Percentiles rank a stretch among this genome's conserved stretches.
Conservation (phyloP, 768 basidiomycete genomes). For the Coprinopsis cinerea region DNA sequence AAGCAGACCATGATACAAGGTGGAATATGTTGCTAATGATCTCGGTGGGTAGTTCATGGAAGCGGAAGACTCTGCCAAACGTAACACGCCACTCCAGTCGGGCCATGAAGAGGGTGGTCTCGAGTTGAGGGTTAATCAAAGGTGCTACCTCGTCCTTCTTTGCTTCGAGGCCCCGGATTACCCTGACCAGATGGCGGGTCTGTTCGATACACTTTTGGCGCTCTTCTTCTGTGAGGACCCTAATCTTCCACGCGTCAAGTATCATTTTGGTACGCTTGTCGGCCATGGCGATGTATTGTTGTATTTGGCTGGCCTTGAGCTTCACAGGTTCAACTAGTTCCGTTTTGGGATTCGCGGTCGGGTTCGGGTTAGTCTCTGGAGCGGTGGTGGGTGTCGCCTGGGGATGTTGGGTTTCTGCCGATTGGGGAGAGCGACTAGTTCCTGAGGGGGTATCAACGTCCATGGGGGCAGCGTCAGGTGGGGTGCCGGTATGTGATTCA, state of each 20-base stretch:
- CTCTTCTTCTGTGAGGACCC: constrained; percentile 11
- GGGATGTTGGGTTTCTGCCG: too few species aligned
- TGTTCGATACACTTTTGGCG: constrained; percentile 4
- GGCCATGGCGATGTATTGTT: constrained; percentile 5
- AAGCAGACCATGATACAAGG: constrained; percentile 48
- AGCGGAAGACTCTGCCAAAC: constrained; percentile 40
- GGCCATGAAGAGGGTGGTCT: constrained; percentile 27
- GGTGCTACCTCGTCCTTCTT: constrained; percentile 5
- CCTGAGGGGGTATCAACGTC: background rate
- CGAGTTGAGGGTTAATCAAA: constrained; percentile 11
- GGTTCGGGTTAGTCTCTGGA: background rate
- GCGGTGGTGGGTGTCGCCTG: background rate
- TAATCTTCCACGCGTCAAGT: constrained; percentile 17
- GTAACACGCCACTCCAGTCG: constrained; percentile 25
- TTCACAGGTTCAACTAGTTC: background rate
- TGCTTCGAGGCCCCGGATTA: constrained; percentile 17
- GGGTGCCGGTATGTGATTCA: background rate
- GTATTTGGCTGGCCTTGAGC: background rate
- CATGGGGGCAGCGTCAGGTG: background rate
- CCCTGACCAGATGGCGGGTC: constrained; percentile 12
- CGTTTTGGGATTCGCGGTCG: background rate
- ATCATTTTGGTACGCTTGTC: constrained; percentile 4
- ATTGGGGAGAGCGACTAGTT: too few species aligned
- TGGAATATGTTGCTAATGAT: constrained; percentile 63
- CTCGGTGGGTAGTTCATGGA: constrained; percentile 61